Base-by-base conservation (phyloP, 2,329 filamentous ascomycete genomes). In the Neopestalotiopsis clavispora region DNA sequence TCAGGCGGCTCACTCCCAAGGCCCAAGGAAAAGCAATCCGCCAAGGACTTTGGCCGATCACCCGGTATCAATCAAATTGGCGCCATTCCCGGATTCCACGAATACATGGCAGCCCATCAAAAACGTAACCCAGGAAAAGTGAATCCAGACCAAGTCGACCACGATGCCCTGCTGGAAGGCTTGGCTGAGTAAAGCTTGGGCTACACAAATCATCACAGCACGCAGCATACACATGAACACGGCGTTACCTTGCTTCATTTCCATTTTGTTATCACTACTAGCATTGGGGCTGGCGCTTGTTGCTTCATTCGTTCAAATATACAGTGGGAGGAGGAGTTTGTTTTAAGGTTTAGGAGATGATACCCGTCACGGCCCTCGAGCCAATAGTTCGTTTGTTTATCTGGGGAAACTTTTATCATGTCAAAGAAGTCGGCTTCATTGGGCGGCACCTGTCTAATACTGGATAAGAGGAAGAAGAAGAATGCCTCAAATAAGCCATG, bases 61-160 rank as follows among this genome's bases (percentile, higher is more conserved):
- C 88, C 92, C 1, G 93, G 93, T 0, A 94, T 96, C 76, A 96
- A 96, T 75, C 93, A 95, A 76, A 86, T 88, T 1, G 93, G 93
- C 0, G 85, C 89, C 0, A 91, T 96, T 58, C 89, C 92, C 0
- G 93, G 93, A 0, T 92, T 95, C 72, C 84, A 89, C 32, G 84
- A 87, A 67, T 89, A 86, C 72, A 84, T 85, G 79, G 81, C 83
- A 2, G 80, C 80, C 75, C 87, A 80, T 79, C 87, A 79, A 75
- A 87, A 80, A 78, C 84, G 78, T 45, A 82, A 87, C 1, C 86
- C 88, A 2, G 84, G 85, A 45, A 86, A 86, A 69, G 86, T 92
- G 12, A 85, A 87, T 17, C 83, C 91, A 0, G 85, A 87, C 32
- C 80, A 79, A 1, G 78, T 93, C 28, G 89, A 93, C 75, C 83